These are phyloP conservation scores for Wickerhamomyces canadensis DNA, from an alignment of 805 yeast genomes.

Conservation along the genomic window DNA sequence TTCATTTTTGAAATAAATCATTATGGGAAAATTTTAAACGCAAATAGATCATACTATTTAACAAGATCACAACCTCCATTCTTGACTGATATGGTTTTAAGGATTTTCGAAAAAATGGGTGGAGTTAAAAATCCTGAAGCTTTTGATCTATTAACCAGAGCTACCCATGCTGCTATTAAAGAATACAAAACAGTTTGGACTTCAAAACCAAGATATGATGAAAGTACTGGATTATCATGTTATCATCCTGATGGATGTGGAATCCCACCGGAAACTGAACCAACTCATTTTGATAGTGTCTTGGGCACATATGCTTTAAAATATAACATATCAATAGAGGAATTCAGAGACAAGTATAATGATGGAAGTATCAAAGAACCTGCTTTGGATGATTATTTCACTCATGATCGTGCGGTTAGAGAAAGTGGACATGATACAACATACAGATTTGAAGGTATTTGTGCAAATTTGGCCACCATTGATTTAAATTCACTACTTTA, in stretches of 20 bases:
- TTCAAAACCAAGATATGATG: slow-evolving; percentile 66
- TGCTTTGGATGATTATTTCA: slow-evolving; percentile 77
- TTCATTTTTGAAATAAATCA: slow-evolving; percentile 84
- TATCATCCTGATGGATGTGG: slow-evolving; percentile 89
- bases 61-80: slow-evolving; percentile 97
- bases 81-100: slow-evolving; percentile 83
- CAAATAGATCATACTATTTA: slow-evolving; percentile 86
- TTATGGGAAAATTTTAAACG: slow-evolving; percentile 90
- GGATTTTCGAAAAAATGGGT: slow-evolving; percentile 56
- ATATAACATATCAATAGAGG: slow-evolving; percentile 48
- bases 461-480: slow-evolving; percentile 86
- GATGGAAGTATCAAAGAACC: slow-evolving; percentile 64
- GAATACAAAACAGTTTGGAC: slow-evolving; percentile 86
- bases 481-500: slow-evolving; percentile 82
- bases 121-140: slow-evolving; percentile 43
- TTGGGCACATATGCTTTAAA: slow-evolving; percentile 65
- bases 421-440: slow-evolving; percentile 97
- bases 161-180: slow-evolving; percentile 73
- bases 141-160: slow-evolving; percentile 54
- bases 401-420: slow-evolving; percentile 91
- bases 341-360: slow-evolving; percentile 68
- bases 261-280: slow-evolving; percentile 96
- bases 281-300: slow-evolving; percentile 75
- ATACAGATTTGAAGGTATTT: slow-evolving; percentile 81
- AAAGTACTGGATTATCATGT: slow-evolving; percentile 72